Evolutionary conservation across 208 protist species (phyloP).

Genomic region (Wallacemonas sp.): DNA sequence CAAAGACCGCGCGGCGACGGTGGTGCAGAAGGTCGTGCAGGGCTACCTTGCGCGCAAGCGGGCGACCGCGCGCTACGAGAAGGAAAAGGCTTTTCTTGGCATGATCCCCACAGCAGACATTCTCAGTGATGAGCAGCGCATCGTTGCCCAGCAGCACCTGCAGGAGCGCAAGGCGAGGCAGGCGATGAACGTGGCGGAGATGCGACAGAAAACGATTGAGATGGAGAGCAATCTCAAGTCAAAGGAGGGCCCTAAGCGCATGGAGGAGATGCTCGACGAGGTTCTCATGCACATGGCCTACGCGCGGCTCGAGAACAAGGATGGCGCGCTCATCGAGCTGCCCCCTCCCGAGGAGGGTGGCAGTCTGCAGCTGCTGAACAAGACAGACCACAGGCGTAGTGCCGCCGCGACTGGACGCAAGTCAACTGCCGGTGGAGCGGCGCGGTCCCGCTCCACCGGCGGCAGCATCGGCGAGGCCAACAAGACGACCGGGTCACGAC

Average conservation of each 20-base stretch:
- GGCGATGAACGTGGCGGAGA: conserved; percentile 85
- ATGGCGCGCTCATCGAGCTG: conserved; percentile 66
- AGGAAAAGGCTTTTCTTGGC: conserved; percentile 91
- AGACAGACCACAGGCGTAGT: background rate
- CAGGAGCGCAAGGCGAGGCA: conserved; percentile 83
- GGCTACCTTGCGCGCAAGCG: conserved; percentile 86
- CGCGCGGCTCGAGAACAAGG: conserved; percentile 76
- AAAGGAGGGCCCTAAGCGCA: conserved; percentile 91
- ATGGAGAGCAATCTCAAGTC: conserved; percentile 78
- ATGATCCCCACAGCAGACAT: conserved; percentile 47
- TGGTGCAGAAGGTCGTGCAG: conserved; percentile 87
- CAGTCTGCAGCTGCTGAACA: conserved; percentile 61
- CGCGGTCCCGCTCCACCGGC: background rate
- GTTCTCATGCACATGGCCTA: conserved; percentile 92
- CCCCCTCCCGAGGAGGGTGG: conserved; percentile 88
- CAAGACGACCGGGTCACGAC: background rate
- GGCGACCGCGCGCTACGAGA: conserved; percentile 47
- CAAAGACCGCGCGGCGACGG: conserved; percentile 81
- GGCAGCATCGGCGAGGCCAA: background rate
- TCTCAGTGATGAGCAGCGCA: conserved; percentile 20
- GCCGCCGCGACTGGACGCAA: background rate
- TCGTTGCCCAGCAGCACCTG: conserved; percentile 36
- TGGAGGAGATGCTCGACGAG: conserved; percentile 94
- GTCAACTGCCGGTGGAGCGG: background rate
- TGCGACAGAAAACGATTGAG: conserved; percentile 73